phyloP scores from a whole-genome alignment of 495 filamentous ascomycete species.

The Xylaria intraflava region DNA sequence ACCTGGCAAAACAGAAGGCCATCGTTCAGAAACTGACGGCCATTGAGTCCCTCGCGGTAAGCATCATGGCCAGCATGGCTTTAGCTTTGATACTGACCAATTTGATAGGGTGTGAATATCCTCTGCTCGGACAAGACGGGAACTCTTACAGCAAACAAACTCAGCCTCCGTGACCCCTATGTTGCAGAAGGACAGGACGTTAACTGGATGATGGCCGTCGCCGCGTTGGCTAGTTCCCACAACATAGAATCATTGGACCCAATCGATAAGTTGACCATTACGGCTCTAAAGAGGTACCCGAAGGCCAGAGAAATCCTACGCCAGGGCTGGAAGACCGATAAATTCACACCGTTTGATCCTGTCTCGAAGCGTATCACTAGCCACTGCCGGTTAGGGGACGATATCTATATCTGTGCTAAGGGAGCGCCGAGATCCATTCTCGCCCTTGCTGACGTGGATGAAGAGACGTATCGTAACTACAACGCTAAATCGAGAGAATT shows the following conservation, averaged over 20 bases:
- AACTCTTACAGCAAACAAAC: conserved; percentile 86
- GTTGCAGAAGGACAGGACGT: conserved; percentile 69
- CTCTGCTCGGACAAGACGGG: conserved; percentile 96
- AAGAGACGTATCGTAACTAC: conserved; percentile 65
- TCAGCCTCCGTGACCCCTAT: conserved; percentile 78
- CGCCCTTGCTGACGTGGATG: conserved; percentile 66
- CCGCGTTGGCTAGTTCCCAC: conserved; percentile 80
- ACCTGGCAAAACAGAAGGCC: conserved; percentile 87
- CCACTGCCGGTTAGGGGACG: conserved; percentile 62
- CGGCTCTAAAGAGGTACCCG: conserved; percentile 69
- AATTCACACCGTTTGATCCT: conserved; percentile 85
- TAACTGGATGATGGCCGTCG: conserved; percentile 82
- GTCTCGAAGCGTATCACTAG: conserved; percentile 89
- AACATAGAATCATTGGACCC: conserved; percentile 90
- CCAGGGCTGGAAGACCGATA: conserved; percentile 62
- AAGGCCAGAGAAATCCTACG: conserved; percentile 63
- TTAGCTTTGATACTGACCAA: background rate
- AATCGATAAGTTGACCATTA: conserved; percentile 89
- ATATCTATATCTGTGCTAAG: conserved; percentile 79
- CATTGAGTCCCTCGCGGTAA: conserved; percentile 76
- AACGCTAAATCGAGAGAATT: conserved; percentile 85
- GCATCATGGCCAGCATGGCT: background rate
- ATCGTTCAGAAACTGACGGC: conserved; percentile 95
- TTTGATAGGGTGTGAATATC: conserved; percentile 68
- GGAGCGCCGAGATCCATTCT: conserved; percentile 79